These are phyloP conservation scores for Cyathus striatus DNA, from an alignment of 768 basidiomycete species.

Conservation along the genomic window DNA sequence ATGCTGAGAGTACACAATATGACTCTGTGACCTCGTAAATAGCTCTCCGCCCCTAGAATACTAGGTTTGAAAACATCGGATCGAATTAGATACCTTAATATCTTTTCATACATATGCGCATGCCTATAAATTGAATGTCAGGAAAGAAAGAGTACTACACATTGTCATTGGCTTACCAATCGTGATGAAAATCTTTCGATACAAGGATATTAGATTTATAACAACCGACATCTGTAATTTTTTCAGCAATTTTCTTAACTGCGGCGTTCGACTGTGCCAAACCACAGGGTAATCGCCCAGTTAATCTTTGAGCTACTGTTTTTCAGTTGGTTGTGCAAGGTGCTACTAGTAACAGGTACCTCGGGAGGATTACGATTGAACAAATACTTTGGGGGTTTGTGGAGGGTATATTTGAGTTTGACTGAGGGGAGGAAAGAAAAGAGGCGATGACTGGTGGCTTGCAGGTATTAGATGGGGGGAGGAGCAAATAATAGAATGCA, in stretches of 20 bases:
- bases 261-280: slow-evolving; percentile 78
- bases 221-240: slow-evolving; percentile 43
- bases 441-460: no score
- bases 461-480: no score
- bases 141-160: slow-evolving; percentile 1
- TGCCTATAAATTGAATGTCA: slow-evolving; percentile 42
- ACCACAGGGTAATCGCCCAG: no score
- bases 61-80: slow-evolving; percentile 26
- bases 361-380: no score
- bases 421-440: no score
- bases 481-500: no score
- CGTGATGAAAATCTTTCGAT: slow-evolving; percentile 55
- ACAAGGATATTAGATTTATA: slow-evolving; percentile 56
- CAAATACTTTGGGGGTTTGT: no score
- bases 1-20: slow-evolving; percentile 70
- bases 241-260: slow-evolving; percentile 78
- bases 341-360: no score
- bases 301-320: no score
- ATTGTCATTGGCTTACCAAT: slow-evolving; percentile 50
- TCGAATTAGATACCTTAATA: slow-evolving; percentile 42
- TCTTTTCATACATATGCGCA: slow-evolving; percentile 58
- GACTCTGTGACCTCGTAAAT: slow-evolving; percentile 36
- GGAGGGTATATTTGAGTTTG: no score
- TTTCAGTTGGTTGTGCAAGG: no score
- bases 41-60: slow-evolving; percentile 14